Conservation (phyloP, 352 stramenopile species). For the Phytophthora idaei region DNA sequence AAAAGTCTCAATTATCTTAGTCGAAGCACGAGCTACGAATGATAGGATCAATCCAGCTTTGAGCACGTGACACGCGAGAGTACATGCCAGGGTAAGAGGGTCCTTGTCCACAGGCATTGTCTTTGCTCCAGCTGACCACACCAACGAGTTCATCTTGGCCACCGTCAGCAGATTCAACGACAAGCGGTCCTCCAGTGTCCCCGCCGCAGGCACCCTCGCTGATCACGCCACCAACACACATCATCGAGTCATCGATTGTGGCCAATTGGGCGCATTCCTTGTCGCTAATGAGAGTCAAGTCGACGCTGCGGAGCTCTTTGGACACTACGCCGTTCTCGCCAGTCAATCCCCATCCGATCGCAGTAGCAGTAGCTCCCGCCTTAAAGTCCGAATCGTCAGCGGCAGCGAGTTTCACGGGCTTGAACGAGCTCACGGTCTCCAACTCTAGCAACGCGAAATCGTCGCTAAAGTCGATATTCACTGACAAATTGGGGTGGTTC, state of each 20-base stretch:
- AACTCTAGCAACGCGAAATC: conserved; percentile 17
- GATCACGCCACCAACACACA: conserved; percentile 12
- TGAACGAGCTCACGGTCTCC: neutral
- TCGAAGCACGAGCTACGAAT: conserved; percentile 13
- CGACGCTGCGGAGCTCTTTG: conserved; percentile 13
- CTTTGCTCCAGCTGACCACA: conserved; percentile 12
- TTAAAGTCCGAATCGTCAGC: conserved; percentile 18
- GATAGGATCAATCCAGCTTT: conserved; percentile 20
- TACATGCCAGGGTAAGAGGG: conserved; percentile 11
- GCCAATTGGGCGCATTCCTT: conserved; percentile 4
- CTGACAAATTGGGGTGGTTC: conserved; percentile 14
- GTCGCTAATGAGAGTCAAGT: conserved; percentile 9
- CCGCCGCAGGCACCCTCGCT: conserved; percentile 1
- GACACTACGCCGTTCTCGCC: conserved; percentile 9
- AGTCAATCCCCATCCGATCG: conserved; percentile 10
- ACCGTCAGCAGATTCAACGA: conserved; percentile 1
- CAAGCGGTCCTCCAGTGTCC: conserved; percentile 10
- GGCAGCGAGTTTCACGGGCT: conserved; percentile 9
- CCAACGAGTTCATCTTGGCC: conserved; percentile 5
- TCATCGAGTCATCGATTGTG: conserved; percentile 7
- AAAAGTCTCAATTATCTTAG: neutral
- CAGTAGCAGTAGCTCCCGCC: neutral
- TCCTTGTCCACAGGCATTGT: conserved; percentile 5
- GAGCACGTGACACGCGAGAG: conserved; percentile 7
- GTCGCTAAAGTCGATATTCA: conserved; percentile 4